These are phyloP conservation scores for Capsella rubella DNA, from an alignment of 441 rosid species.

Conservation along the genomic window DNA sequence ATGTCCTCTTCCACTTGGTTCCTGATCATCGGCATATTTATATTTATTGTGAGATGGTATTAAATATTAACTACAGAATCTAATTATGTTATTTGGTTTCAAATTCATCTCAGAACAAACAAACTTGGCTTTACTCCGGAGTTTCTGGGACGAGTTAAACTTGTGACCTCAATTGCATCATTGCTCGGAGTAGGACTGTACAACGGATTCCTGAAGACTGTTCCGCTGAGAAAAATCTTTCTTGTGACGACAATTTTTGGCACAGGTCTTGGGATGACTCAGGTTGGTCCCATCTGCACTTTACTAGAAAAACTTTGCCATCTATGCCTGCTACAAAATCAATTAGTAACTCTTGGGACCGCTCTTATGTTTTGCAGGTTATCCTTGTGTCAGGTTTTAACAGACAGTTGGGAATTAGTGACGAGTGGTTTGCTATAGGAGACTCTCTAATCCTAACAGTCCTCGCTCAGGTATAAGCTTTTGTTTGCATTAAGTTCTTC, in stretches of 20 bases:
- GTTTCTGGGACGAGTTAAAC: conserved; percentile 92
- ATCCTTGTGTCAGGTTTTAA: conserved; percentile 90
- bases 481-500: conserved; percentile 10
- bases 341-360: neutral
- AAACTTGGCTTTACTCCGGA: conserved; percentile 96
- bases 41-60: neutral
- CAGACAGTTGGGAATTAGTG: conserved; percentile 83
- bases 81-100: conserved; percentile 26
- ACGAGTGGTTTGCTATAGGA: conserved; percentile 97
- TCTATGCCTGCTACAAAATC: conserved; percentile 20
- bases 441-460: conserved; percentile 93
- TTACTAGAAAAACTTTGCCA: conserved; percentile 12
- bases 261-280: conserved; percentile 94
- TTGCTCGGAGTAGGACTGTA: conserved; percentile 89
- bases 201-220: conserved; percentile 88
- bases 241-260: conserved; percentile 75
- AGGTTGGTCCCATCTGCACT: conserved; percentile 56
- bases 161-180: conserved; percentile 92
- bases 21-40: conserved; percentile 1
- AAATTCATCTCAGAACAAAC: conserved; percentile 69
- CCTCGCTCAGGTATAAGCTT: conserved; percentile 75
- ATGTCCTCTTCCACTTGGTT: conserved; percentile 37
- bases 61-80: conserved; percentile 15
- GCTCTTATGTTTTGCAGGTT: conserved; percentile 56
- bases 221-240: conserved; percentile 83